Base-by-base conservation (phyloP, 2,329 filamentous ascomycete genomes). In the Drechslerella dactyloides region DNA sequence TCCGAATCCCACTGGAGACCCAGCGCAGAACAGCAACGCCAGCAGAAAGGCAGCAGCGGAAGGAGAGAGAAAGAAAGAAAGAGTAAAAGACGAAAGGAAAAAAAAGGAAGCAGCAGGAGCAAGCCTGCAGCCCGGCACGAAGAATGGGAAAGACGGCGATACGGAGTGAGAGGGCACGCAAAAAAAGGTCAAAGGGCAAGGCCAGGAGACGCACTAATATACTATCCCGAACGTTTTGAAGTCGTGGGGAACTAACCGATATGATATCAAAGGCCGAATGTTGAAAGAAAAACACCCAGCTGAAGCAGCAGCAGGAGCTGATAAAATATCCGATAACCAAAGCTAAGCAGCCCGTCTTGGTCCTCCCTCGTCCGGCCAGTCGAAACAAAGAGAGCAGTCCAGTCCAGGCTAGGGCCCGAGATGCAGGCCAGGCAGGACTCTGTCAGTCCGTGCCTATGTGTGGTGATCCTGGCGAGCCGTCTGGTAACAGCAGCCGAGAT, bases 301-400 rank as follows among this genome's bases (percentile, higher is more conserved):
- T n/a, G n/a, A n/a, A n/a, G n/a, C n/a, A n/a, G n/a, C n/a, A n/a
- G n/a, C n/a, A n/a, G n/a, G n/a, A n/a, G n/a, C n/a, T n/a, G 24
- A 55, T 17, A 55, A 55, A 66, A 60, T 42, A 60, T 27, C 35
- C 60, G 52, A 65, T 61, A 42, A 42, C 37, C 37, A 15, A 5
- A 42, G 37, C 37, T 3, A 17, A 33, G n/a, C n/a, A n/a, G n/a
- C n/a, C n/a, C n/a, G n/a, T n/a, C n/a, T n/a, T 37, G 6, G 33
- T 37, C 13, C 33, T 37, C 35, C 54, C 55, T 37, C 52, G 50
- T n/a, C 56, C 56, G 64, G 50, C 48, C 11, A 17, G 37, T 42
- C 37, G n/a, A 42, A 42, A 42, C 11, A 42, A 42, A 42, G n/a
- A 42, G 15, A 42, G 37, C 19, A 30, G 50, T 23, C 57, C 48